Percentiles rank a stretch among this genome's conserved stretches.
Conservation (phyloP, 2,329 filamentous ascomycete species). For the Colletotrichum sp. region DNA sequence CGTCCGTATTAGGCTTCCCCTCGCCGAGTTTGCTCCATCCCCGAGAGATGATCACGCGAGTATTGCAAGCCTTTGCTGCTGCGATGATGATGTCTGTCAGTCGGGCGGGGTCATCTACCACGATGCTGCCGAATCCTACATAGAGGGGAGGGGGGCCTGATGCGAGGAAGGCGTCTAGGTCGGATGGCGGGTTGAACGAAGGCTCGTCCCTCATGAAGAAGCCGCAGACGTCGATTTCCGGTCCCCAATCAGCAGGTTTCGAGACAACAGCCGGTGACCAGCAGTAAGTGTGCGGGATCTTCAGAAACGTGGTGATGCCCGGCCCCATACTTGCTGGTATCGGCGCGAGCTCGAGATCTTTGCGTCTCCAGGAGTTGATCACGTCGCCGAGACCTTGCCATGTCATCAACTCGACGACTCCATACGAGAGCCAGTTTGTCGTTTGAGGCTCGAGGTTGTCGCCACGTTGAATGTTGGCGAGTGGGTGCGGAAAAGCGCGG, state of each 20-base stretch:
- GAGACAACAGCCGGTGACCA: constrained; percentile 74
- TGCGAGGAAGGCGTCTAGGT: constrained; percentile 51
- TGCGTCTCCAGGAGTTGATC: constrained; percentile 68
- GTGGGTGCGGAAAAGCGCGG: constrained; percentile 73
- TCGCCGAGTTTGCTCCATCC: constrained; percentile 28
- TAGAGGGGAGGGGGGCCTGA: constrained; percentile 46
- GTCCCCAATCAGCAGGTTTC: constrained; percentile 70
- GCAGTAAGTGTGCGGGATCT: constrained; percentile 78
- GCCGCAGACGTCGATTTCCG: constrained; percentile 64
- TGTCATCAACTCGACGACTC: constrained; percentile 75
- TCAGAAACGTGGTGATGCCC: constrained; percentile 69
- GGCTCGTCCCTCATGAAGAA: constrained; percentile 69
- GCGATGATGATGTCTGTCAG: constrained; percentile 45
- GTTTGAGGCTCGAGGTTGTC: constrained; percentile 51
- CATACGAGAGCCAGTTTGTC: constrained; percentile 74
- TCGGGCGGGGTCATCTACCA: constrained; percentile 46
- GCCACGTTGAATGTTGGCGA: constrained; percentile 70
- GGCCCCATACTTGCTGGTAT: constrained; percentile 75
- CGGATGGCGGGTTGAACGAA: constrained; percentile 58
- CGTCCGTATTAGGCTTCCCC: background rate
- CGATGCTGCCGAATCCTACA: constrained; percentile 54
- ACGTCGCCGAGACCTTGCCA: constrained; percentile 65
- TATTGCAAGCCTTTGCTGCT: constrained; percentile 43
- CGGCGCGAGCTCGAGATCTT: constrained; percentile 68
- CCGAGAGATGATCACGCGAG: constrained; percentile 55